These are phyloP conservation scores for Thelephora aurantiotincta DNA, from an alignment of 768 basidiomycete genomes.

Conservation along the genomic window DNA sequence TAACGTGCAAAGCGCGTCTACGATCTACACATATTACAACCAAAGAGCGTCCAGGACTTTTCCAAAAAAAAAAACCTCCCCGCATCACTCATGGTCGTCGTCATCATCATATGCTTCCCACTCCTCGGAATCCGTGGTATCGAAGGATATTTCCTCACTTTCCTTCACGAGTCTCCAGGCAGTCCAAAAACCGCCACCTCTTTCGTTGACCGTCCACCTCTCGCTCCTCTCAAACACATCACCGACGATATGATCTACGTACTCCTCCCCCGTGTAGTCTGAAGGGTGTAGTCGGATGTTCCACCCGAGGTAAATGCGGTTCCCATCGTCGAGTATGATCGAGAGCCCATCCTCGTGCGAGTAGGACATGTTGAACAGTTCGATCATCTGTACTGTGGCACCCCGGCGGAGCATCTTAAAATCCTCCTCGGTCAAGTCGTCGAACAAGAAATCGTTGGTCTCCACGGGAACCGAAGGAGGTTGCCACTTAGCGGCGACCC, in stretches of 20 bases:
- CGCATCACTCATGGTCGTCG: not conserved
- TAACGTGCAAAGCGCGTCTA: too few species aligned
- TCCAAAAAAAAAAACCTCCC: too few species aligned
- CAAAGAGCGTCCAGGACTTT: too few species aligned
- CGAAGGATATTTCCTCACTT: constrained; percentile 20
- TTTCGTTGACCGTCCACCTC: constrained; percentile 24
- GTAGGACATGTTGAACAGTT: constrained; percentile 40
- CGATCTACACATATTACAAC: too few species aligned
- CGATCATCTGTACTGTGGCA: constrained; percentile 43
- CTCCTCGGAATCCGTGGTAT: constrained; percentile 25
- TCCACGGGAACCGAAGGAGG: constrained; percentile 31
- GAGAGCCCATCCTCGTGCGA: constrained; percentile 38
- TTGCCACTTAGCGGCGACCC: constrained; percentile 39
- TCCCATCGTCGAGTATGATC: constrained; percentile 22
- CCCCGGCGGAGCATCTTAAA: constrained; percentile 41
- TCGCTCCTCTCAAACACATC: constrained; percentile 31
- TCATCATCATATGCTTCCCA: constrained; percentile 15
- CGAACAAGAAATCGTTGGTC: constrained; percentile 21
- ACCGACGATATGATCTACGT: constrained; percentile 24
- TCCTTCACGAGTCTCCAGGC: constrained; percentile 26
- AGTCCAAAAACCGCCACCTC: constrained; percentile 24
- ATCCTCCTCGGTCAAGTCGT: constrained; percentile 20
- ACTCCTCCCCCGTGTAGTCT: constrained; percentile 26
- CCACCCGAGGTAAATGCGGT: constrained; percentile 53
- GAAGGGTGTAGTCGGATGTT: constrained; percentile 36